Base-by-base conservation (phyloP, 371 early-diverging fungal species). In the Phascolomyces articulosus region DNA sequence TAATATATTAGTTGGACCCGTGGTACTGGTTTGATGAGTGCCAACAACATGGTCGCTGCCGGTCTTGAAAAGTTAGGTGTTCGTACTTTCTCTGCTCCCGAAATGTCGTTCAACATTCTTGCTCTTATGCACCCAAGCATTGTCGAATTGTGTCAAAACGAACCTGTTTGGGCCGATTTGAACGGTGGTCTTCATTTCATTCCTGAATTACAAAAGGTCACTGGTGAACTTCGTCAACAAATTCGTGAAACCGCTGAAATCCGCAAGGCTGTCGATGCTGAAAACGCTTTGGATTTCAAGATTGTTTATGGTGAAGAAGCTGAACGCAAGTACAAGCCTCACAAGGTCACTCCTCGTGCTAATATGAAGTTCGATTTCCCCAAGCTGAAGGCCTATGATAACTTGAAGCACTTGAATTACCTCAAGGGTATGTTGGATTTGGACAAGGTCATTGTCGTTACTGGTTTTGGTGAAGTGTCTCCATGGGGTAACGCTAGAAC, bases 341-440 rank as follows among this genome's bases (percentile, higher is more conserved):
- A 87, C 73, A 83, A 80, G 65, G 86, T 92, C 60, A 91, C 90
- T 27, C 97, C 96, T 53, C 89, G 94, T 69, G 95, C 96, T 77
- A 97, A 97, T 88, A 89, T 95, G 87, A 93, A 90, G 87, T 94
- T 95, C 79, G 85, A 86, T 53, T 96, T 96, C 91, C 98, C 96
- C 57, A 71, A 79, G 68, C 78, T 91, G 55, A 90, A 87, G 75
- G 61, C 77, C 3, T 91, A 84, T 75, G 86, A 85, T 54, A 73
- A 86, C 57, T 80, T 96, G 40, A 78, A 83, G 78, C 89, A 88
- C 44, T 76, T 94, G 59, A 82, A 82, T 62, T 82, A 95, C 66
- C 81, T 97, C 57, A 87, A 91, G 70, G 96, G 95, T 60, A 87
- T 94, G 90, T 76, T 97, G 21, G 95, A 96, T 74, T 83, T 97